Percentiles rank a stretch among this genome's conserved stretches.
phyloP scores from a whole-genome alignment of 768 basidiomycete species.

The Pulveroboletus ravenelii region DNA sequence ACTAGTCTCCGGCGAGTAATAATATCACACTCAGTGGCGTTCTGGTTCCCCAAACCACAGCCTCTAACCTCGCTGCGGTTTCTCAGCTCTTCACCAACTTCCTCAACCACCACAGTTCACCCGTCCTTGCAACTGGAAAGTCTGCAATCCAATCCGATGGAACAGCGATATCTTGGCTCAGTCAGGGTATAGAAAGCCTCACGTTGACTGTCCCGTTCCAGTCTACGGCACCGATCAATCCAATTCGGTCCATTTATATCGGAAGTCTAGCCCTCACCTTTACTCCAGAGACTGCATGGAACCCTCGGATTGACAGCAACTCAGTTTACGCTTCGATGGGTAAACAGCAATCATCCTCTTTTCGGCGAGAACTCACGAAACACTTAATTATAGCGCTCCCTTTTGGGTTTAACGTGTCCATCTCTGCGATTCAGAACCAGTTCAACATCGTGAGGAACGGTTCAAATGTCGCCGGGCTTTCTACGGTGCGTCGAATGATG shows the following conservation, averaged over 20 bases:
- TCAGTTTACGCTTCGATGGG: conserved; percentile 56
- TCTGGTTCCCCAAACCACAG: conserved; percentile 48
- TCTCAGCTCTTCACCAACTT: conserved; percentile 68
- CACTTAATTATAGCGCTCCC: conserved; percentile 48
- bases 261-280: conserved; percentile 56
- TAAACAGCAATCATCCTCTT: conserved; percentile 26
- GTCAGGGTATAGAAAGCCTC: conserved; percentile 52
- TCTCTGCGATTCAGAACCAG: conserved; percentile 59
- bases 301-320: conserved; percentile 51
- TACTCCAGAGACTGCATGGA: conserved; percentile 49
- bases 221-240: conserved; percentile 46
- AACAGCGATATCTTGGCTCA: conserved; percentile 61
- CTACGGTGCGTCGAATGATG: conserved; percentile 39
- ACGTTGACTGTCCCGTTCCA: conserved; percentile 60
- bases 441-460: conserved; percentile 59
- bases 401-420: conserved; percentile 60
- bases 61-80: conserved; percentile 43
- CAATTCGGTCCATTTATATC: conserved; percentile 62
- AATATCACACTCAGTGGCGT: conserved; percentile 54
- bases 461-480: conserved; percentile 50
- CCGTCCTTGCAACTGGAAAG: conserved; percentile 54
- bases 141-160: conserved; percentile 58
- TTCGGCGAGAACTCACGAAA: background rate
- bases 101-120: conserved; percentile 57
- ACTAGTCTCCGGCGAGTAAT: conserved; percentile 50